Evolutionary conservation across 1,284 basidiomycete species (phyloP).

Genomic region (Moniliophthora roreri): DNA sequence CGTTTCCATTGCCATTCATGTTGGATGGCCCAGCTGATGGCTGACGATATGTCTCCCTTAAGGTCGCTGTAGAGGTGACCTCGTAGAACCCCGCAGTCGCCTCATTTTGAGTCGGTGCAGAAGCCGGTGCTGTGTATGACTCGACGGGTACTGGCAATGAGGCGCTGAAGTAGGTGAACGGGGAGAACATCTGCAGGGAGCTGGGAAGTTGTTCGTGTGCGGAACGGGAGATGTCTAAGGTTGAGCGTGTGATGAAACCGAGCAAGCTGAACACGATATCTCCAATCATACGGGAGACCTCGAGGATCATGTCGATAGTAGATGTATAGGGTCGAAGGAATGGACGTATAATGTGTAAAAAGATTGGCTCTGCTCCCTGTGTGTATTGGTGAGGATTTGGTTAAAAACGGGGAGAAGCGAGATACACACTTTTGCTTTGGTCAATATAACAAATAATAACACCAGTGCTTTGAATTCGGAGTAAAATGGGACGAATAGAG

Average conservation of each 20-base stretch:
- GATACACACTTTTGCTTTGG: constrained; percentile 65
- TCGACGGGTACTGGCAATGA: background rate
- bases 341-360: constrained; percentile 14
- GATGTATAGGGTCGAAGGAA: constrained; percentile 14
- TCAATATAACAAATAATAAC: constrained; percentile 70
- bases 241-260: constrained; percentile 63
- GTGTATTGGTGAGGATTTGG: constrained; percentile 13
- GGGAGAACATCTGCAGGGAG: constrained; percentile 4
- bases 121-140: background rate
- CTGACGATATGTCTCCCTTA: background rate
- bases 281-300: constrained; percentile 11
- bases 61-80: background rate
- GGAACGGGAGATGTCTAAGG: constrained; percentile 44
- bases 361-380: constrained; percentile 63
- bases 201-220: constrained; percentile 21
- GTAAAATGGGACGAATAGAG: constrained; percentile 76
- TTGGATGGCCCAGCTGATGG: background rate
- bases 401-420: constrained; percentile 3
- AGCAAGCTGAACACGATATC: constrained; percentile 66
- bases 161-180: background rate
- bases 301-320: constrained; percentile 10
- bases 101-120: background rate
- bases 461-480: constrained; percentile 72
- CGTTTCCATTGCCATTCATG: too few species aligned
- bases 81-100: background rate